Conservation (phyloP, 176 grass and related monocot genomes). For the Sorghum bicolor region DNA sequence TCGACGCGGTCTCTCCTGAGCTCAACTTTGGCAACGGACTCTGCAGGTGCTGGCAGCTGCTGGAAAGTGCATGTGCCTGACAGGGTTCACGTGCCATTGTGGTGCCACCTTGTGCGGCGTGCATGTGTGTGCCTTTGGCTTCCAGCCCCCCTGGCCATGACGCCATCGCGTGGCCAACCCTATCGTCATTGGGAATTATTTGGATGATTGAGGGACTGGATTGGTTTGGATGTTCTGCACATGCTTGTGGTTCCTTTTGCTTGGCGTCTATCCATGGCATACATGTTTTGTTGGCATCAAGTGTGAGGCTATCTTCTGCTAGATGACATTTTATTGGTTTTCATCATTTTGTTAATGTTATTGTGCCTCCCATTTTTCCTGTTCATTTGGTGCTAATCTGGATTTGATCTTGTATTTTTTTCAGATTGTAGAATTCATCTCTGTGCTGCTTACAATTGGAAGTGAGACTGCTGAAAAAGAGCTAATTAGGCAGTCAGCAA, state of each 20-base stretch:
- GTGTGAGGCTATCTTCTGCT: neutral
- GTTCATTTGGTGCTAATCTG: slow-evolving; percentile 15
- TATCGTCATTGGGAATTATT: neutral
- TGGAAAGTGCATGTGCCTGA: slow-evolving; percentile 25
- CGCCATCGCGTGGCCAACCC: slow-evolving; percentile 38
- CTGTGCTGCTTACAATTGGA: slow-evolving; percentile 87
- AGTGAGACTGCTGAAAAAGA: slow-evolving; percentile 91
- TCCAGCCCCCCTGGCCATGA: slow-evolving; percentile 16
- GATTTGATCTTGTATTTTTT: neutral
- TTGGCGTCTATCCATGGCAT: neutral
- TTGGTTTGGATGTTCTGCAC: neutral
- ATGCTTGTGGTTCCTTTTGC: neutral
- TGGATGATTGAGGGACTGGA: neutral
- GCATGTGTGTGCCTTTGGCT: slow-evolving; percentile 32
- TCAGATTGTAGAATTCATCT: slow-evolving; percentile 97
- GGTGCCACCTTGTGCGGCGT: slow-evolving; percentile 29
- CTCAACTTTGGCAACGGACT: neutral
- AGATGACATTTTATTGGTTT: slow-evolving; percentile 24
- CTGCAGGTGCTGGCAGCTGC: neutral
- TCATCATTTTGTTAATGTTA: neutral
- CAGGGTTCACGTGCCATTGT: slow-evolving; percentile 31
- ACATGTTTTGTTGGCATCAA: neutral
- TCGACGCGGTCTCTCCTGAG: neutral
- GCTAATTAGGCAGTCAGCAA: slow-evolving; percentile 74
- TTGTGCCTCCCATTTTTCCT: neutral